Evolutionary conservation across 345 rosid species (phyloP), one percentile per base, ranked within the genome.

Genomic region (Carallia pectinifolia): DNA sequence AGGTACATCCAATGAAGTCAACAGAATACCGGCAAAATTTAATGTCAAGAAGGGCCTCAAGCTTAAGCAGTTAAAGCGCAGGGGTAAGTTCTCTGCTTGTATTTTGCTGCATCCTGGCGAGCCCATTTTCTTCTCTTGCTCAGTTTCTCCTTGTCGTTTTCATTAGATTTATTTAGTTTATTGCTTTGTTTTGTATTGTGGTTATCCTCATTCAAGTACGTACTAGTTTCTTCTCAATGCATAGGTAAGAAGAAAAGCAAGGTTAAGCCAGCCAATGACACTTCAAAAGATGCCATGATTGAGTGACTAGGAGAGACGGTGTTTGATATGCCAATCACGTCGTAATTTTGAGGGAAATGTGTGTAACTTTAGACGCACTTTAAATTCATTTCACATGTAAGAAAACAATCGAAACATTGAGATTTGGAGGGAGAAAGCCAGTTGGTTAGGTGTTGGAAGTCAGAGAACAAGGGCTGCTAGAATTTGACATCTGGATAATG

Each of bases 41-140:
- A 71, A 81, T 23, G 63, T 86, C 75, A 90, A 87, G 81, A 81
- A 76, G 64, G 83, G 68, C 27, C 61, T 85, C 74, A 87, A 81
- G 81, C 84, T 89, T 63, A 84, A 77, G 66, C 80, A 61, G 60
- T 10, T 78, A 65, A 87, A 82, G 73, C 70, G 70, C n/a, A 83
- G 73, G 66, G 87, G 90, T 79, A 66, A 67, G 65, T 34, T 29
- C 29, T 18, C 5, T n/a, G 1, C 31, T 61, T 48, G 13, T 6
- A 1, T 30, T 13, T 6, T 23, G 16, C 6, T 39, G 17, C 33
- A 53, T 36, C 48, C 23, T 29, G 29, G 5, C 13, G 6, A 37
- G 4, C 17, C 59, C 33, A 30, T 36, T 10, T 64, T 53, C 19
- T 47, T 31, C 16, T 40, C 33, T 6, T 13, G 5, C 1, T 23